Evolutionary conservation across 73 alveolate genomes (phyloP).

Genomic region (Paraurostyla sp.): DNA sequence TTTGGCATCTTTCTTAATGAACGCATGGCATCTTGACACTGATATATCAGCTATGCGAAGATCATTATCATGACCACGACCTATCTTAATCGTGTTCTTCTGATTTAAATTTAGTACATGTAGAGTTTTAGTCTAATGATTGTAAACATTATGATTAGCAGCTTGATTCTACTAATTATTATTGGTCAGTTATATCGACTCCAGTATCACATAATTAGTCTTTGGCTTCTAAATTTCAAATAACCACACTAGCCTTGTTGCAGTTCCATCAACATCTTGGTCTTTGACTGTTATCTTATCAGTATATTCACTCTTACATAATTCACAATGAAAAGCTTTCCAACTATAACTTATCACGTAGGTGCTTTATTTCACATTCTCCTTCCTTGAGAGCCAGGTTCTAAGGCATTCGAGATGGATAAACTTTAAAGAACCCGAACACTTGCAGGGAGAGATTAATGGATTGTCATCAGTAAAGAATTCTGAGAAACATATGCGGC

Average conservation of each 20-base stretch:
- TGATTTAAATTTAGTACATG: conserved; percentile 31
- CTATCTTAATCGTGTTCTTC: conserved; percentile 17
- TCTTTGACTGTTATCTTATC: conserved; percentile 49
- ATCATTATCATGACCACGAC: conserved; percentile 75
- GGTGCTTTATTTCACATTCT: conserved; percentile 29
- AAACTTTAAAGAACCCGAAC: conserved; percentile 89
- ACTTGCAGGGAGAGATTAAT: conserved; percentile 90
- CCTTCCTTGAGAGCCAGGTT: conserved; percentile 83
- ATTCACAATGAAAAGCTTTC: conserved; percentile 70
- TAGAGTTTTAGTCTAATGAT: conserved; percentile 1
- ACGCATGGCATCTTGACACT: conserved; percentile 86
- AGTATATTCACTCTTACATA: conserved; percentile 66
- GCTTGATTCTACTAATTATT: not conserved
- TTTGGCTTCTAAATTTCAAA: conserved; percentile 46
- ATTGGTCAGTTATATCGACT: not conserved
- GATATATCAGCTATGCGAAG: conserved; percentile 82
- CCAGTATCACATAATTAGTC: conserved; percentile 28
- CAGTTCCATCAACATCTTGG: not conserved
- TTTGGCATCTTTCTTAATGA: conserved; percentile 65
- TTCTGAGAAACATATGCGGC: conserved; percentile 87
- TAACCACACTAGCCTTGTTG: too few species aligned
- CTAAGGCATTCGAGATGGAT: conserved; percentile 87
- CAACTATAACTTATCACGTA: conserved; percentile 51
- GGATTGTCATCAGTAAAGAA: conserved; percentile 84
- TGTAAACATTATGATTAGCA: not conserved